phyloP scores from a whole-genome alignment of 495 filamentous ascomycete genomes.

The Chlorociboria aeruginascens region DNA sequence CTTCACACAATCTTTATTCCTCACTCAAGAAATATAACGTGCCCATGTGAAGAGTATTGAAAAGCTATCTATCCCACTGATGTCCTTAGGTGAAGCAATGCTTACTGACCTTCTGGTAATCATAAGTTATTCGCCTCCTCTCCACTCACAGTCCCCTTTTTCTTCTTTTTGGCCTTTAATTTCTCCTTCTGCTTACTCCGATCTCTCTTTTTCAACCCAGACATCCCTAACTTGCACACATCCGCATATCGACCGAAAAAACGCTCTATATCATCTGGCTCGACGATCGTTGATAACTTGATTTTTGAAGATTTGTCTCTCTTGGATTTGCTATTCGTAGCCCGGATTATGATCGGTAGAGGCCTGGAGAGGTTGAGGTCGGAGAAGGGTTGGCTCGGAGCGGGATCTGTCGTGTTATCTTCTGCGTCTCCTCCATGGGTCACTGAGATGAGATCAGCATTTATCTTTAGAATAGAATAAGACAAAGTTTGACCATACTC shows the following conservation, averaged over 20 bases:
- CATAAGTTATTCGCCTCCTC: conserved; percentile 10
- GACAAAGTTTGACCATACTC: conserved; percentile 27
- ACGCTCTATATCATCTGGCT: conserved; percentile 56
- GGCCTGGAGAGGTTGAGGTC: conserved; percentile 41
- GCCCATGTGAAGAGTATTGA: too few species aligned
- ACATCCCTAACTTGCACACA: conserved; percentile 80
- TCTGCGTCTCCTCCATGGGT: conserved; percentile 20
- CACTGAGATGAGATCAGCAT: conserved; percentile 18
- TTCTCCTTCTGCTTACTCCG: conserved; percentile 71
- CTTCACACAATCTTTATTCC: too few species aligned
- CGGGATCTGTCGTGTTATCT: conserved; percentile 6
- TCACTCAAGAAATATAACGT: too few species aligned
- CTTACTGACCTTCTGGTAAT: too few species aligned
- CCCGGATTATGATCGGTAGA: conserved; percentile 68
- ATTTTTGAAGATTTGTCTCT: conserved; percentile 43
- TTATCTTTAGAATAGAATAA: conserved; percentile 8
- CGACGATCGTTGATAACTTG: conserved; percentile 77
- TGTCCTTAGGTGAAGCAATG: too few species aligned
- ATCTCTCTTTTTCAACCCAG: conserved; percentile 83
- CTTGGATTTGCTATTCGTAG: conserved; percentile 62
- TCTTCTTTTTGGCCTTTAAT: conserved; percentile 61
- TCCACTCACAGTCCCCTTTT: conserved; percentile 21
- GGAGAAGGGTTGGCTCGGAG: conserved; percentile 31
- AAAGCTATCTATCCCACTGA: too few species aligned
- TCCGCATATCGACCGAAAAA: conserved; percentile 90